Percentiles rank a stretch among this genome's conserved stretches.
Evolutionary conservation across 352 stramenopile genomes (phyloP).

Genomic region (Globisporangium abappressorium): DNA sequence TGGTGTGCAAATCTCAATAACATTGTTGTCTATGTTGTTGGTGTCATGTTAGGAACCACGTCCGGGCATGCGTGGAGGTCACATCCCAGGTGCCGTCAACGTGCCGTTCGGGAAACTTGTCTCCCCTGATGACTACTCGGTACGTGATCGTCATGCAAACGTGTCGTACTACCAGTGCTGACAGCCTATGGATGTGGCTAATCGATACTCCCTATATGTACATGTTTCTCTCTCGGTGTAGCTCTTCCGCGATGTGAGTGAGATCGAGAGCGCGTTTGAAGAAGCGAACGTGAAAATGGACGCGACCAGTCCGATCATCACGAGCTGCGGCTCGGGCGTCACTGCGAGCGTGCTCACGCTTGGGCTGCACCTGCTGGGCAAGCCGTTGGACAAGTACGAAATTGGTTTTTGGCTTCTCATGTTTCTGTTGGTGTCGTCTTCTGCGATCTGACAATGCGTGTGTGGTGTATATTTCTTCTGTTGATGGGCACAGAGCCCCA

Average conservation of each 20-base stretch:
- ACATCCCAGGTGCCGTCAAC: constrained; percentile 91
- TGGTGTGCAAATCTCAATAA: neutral
- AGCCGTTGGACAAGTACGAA: constrained; percentile 65
- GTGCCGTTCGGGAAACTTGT: constrained; percentile 90
- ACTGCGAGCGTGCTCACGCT: constrained; percentile 66
- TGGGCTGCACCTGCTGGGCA: constrained; percentile 58
- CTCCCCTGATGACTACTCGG: constrained; percentile 76
- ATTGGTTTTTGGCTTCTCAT: neutral
- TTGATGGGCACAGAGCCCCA: constrained; percentile 30
- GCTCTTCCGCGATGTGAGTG: constrained; percentile 70
- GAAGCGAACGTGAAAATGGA: constrained; percentile 62
- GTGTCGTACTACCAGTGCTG: constrained; percentile 34
- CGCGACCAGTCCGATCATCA: constrained; percentile 59
- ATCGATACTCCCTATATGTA: constrained; percentile 14
- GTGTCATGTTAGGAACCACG: constrained; percentile 78
- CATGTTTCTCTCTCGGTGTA: constrained; percentile 18
- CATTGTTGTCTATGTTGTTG: neutral
- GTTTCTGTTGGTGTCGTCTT: constrained; percentile 7
- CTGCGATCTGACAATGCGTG: neutral
- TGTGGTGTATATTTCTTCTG: neutral
- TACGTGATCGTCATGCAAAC: constrained; percentile 26
- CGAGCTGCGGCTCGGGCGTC: constrained; percentile 75
- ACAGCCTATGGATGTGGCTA: neutral
- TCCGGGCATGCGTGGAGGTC: constrained; percentile 86
- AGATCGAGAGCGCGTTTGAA: constrained; percentile 80